Base-by-base conservation (phyloP, 2,329 filamentous ascomycete species). In the Cladosporium sp. region DNA sequence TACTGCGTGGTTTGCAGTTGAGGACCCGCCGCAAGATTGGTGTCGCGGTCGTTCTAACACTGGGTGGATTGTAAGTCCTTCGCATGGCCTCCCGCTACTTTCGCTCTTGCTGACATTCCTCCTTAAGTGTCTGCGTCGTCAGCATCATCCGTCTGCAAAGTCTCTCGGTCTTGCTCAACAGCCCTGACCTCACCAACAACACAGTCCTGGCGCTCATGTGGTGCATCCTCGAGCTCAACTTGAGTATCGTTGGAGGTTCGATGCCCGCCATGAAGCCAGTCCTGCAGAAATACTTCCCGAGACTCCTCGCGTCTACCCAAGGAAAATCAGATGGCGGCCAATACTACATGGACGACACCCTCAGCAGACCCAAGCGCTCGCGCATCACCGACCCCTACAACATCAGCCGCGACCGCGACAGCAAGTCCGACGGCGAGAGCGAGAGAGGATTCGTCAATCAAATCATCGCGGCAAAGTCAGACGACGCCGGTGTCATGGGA, bases 231-330 rank as follows among this genome's bases (percentile, higher is more conserved):
- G 52, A 55, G 32, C 52, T 55, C 15, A 55, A 55, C 34, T 17
- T 55, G 15, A 55, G 52, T 20, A 55, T 55, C 15, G 40, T 55
- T 13, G 52, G 52, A 6, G 52, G 52, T 15, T 55, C 52, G 32
- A 55, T 55, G 52, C 52, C 52, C 13, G 52, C 52, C 20, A 55
- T 55, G 52, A 55, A 55, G 17, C 52, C 52, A 6, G 52, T 55
- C 20, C 12, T 55, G 20, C 52, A 55, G 34, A 55, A 55, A 47
- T 55, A 47, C 40, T 45, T 47, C 40, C 52, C 52, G 20, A 45
- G 40, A 19, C 19, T 55, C 13, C 52, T 55, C 22, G 52, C 52
- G 2, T 55, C 52, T 3, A 55, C 52, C 15, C 39, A 47, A 19
- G 52, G 52, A 15, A 19, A 24, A 35, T 47, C 52, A 19, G 40